Conservation (phyloP, 2,329 filamentous ascomycete genomes). For the Ambrosiella xylebori region DNA sequence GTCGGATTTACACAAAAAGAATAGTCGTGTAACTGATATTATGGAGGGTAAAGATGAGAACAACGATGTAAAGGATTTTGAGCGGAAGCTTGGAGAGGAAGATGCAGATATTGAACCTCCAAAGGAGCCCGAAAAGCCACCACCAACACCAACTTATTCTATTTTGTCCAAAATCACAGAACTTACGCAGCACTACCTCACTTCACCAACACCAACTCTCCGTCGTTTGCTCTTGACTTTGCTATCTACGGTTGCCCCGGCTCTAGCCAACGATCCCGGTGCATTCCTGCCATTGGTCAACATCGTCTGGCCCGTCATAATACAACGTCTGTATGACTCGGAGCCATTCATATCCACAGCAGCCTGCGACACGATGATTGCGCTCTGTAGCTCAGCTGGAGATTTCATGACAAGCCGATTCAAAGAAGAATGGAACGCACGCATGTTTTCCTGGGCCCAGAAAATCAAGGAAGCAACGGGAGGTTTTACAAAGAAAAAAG, state of each 20-base stretch:
- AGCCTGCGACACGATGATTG: constrained; percentile 49
- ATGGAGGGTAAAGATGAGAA: constrained; percentile 15
- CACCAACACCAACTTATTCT: constrained; percentile 63
- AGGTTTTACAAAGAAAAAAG: neutral
- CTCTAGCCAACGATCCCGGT: constrained; percentile 60
- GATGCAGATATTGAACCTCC: constrained; percentile 19
- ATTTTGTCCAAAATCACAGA: constrained; percentile 66
- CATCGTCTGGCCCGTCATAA: constrained; percentile 71
- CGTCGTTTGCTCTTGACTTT: constrained; percentile 64
- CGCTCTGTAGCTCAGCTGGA: constrained; percentile 55
- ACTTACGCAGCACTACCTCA: constrained; percentile 79
- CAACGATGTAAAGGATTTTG: constrained; percentile 13
- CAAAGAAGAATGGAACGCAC: constrained; percentile 50
- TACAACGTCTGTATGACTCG: constrained; percentile 46
- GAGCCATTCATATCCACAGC: constrained; percentile 53
- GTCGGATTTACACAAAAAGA: constrained; percentile 1
- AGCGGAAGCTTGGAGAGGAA: constrained; percentile 15
- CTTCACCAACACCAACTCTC: constrained; percentile 63
- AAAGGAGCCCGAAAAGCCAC: constrained; percentile 33
- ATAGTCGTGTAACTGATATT: constrained; percentile 12
- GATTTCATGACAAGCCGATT: constrained; percentile 67
- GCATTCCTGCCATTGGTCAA: constrained; percentile 80
- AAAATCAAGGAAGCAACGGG: constrained; percentile 25
- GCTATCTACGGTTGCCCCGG: constrained; percentile 52
- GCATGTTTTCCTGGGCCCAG: constrained; percentile 24